Base-by-base conservation (phyloP, 1,284 basidiomycete species). In the Ceratobasidium sp. region DNA sequence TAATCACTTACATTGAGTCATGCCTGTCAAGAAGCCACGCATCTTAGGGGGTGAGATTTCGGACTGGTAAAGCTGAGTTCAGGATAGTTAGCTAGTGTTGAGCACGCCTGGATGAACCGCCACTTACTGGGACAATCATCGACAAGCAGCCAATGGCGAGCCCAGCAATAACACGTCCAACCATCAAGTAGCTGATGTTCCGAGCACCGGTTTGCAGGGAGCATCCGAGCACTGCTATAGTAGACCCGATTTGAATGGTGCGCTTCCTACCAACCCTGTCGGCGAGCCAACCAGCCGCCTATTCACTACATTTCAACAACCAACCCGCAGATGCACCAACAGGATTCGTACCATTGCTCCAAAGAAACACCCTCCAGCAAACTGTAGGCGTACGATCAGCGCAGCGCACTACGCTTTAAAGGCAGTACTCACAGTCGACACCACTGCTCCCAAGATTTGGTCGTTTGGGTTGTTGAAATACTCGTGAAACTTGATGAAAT, bases 21-120 rank as follows among this genome's bases (percentile, higher is more conserved):
- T 85, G 70, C 84, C 84, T 0, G 83, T 82, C 5, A 84, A 80
- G n/a, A 84, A 80, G 4, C 83, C 83, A 50, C 83, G 82, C 30
- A 82, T 81, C 55, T 82, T 78, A 14, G 83, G 83, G 14, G 82
- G 82, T 18, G 81, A 81, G 57, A 84, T 82, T 71, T 84, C 84
- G 14, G 83, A 82, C 77, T 82, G 77, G 35, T 54, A 64, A 16
- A 48, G 23, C 48, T 64, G 54, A n/a, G 60, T 18, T 10, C n/a
- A 30, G 8, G 27, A 44, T 23, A 23, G n/a, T 50, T 23, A 55
- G 30, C 35, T 16, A 35, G 1, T 23, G 60, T 27, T 46, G 16
- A 38, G 35, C 44, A 12, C n/a, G n/a, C 27, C n/a, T n/a, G 27
- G 30, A 65, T 80, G 75, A 79, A 81, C 80, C 80, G 35, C 70